Evolutionary conservation across 2,329 filamentous ascomycete species (phyloP).

Genomic region (Emergomyces africanus): DNA sequence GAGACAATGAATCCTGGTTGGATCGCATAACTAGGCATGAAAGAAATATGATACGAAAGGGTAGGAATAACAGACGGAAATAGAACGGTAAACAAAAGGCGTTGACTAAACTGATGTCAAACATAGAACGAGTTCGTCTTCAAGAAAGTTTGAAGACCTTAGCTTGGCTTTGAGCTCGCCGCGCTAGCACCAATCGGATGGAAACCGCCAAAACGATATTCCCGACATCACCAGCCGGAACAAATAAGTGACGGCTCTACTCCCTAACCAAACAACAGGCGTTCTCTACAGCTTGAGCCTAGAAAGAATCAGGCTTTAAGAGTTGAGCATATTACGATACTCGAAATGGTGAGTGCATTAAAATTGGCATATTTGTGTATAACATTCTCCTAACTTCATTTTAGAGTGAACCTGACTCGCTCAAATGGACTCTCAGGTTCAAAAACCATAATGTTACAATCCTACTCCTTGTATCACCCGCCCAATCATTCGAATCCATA

Average conservation of each 20-base stretch:
- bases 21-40: constrained; percentile 10
- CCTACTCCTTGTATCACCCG: constrained; percentile 51
- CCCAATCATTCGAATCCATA: constrained; percentile 44
- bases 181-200: neutral
- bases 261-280: neutral
- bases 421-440: constrained; percentile 54
- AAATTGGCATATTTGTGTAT: constrained; percentile 20
- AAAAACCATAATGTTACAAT: constrained; percentile 61
- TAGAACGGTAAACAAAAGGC: neutral
- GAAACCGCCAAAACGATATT: neutral
- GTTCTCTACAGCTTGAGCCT: neutral
- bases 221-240: neutral
- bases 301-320: neutral
- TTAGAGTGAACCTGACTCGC: constrained; percentile 22
- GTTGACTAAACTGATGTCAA: neutral
- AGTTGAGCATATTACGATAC: neutral
- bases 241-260: neutral
- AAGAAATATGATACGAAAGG: no score
- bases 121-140: neutral
- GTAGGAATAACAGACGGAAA: neutral
- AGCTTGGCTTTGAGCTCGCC: neutral
- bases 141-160: neutral
- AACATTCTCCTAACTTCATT: neutral
- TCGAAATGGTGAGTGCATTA: constrained; percentile 37
- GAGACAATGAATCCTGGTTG: neutral